A percentile compares a stretch with the other conserved stretches of the same genome.
Conservation (phyloP, 345 rosid genomes). For the Ricinus communis region DNA sequence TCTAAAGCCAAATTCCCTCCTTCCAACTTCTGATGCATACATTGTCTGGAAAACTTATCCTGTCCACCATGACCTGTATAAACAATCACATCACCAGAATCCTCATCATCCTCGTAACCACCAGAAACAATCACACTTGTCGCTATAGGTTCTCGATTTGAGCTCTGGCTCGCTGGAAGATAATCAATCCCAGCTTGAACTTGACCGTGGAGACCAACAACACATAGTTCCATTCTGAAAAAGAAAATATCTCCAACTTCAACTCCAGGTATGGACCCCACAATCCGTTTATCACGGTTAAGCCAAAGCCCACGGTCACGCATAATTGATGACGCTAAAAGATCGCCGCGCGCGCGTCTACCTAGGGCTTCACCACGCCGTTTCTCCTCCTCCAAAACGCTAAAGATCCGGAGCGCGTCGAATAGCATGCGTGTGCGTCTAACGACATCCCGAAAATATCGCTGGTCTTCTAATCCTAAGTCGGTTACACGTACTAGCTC, state of each 20-base stretch:
- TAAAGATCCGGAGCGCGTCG: conserved; percentile 55
- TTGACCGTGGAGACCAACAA: conserved; percentile 84
- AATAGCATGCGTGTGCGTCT: conserved; percentile 65
- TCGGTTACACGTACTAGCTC: conserved; percentile 81
- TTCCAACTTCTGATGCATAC: conserved; percentile 72
- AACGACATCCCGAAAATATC: conserved; percentile 56
- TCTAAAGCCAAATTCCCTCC: conserved; percentile 90
- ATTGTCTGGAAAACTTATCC: conserved; percentile 62
- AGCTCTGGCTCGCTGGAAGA: conserved; percentile 56
- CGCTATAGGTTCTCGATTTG: conserved; percentile 79
- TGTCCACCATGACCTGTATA: conserved; percentile 93
- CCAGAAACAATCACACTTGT: conserved; percentile 88
- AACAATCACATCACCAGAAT: conserved; percentile 62
- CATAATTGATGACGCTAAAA: conserved; percentile 44
- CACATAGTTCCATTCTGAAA: conserved; percentile 74
- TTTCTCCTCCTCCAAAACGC: conserved; percentile 45
- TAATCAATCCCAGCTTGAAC: conserved; percentile 88
- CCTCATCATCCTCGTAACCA: conserved; percentile 86
- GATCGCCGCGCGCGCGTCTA: conserved; percentile 32
- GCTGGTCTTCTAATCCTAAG: conserved; percentile 51
- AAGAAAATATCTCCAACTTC: conserved; percentile 76
- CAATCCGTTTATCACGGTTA: conserved; percentile 74
- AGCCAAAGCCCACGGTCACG: conserved; percentile 64
- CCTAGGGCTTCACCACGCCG: conserved; percentile 16
- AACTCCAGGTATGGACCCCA: conserved; percentile 82